These are phyloP conservation scores for Tuber magnatum DNA, from an alignment of 495 filamentous ascomycete species.

Conservation along the genomic window DNA sequence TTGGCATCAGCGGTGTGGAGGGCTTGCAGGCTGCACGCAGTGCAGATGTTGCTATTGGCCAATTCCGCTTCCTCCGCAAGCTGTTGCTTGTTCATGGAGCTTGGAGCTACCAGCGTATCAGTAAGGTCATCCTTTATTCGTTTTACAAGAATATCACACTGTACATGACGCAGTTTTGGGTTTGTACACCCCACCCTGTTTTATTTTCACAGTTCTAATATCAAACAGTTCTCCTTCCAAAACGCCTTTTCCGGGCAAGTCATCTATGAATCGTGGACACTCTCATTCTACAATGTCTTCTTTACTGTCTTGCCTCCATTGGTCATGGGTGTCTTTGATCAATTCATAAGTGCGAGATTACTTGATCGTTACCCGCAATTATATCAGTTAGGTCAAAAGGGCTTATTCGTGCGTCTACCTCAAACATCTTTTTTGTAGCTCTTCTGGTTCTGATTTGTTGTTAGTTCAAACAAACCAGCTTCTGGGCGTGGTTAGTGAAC, in stretches of 20 bases:
- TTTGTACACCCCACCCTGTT: slow-evolving; percentile 44
- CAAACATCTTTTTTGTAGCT: background rate
- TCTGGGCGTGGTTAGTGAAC: slow-evolving; percentile 84
- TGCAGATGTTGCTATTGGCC: slow-evolving; percentile 91
- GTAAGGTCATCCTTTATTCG: slow-evolving; percentile 93
- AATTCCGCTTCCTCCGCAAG: slow-evolving; percentile 94
- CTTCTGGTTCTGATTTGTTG: slow-evolving; percentile 7
- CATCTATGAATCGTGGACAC: slow-evolving; percentile 98
- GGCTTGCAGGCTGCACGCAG: slow-evolving; percentile 96
- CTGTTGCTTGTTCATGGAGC: slow-evolving; percentile 91
- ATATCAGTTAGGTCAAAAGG: slow-evolving; percentile 87
- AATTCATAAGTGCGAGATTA: slow-evolving; percentile 93
- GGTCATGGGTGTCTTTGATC: slow-evolving; percentile 93
- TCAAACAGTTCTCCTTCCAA: slow-evolving; percentile 78
- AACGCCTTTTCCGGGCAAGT: slow-evolving; percentile 96
- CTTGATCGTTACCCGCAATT: slow-evolving; percentile 95
- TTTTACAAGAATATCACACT: slow-evolving; percentile 99
- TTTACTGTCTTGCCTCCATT: slow-evolving; percentile 93
- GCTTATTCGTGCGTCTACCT: slow-evolving; percentile 53
- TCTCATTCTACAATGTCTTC: slow-evolving; percentile 98
- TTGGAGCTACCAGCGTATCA: slow-evolving; percentile 96
- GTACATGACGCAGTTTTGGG: slow-evolving; percentile 99
- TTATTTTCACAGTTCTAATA: slow-evolving; percentile 9
- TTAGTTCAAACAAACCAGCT: slow-evolving; percentile 76
- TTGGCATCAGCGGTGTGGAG: slow-evolving; percentile 95